Base-by-base conservation (phyloP, 2,329 filamentous ascomycete species). In the Mycocentrospora acerina region DNA sequence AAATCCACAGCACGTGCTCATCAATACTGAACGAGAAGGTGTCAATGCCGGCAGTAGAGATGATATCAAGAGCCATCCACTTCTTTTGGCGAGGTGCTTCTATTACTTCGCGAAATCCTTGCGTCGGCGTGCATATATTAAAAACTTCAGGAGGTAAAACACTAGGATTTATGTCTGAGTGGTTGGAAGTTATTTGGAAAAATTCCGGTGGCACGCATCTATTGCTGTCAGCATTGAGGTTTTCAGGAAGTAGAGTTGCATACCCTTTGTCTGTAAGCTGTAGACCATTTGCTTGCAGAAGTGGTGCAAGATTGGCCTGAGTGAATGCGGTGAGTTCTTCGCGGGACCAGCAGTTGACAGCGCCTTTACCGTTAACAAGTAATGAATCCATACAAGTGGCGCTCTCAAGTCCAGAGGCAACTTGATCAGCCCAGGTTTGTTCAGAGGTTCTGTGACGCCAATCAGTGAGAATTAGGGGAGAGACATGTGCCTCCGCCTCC, bases 341-440 rank as follows among this genome's bases (percentile, higher is more conserved):
- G 5, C 66, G 61, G 0, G 70, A 57, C 27, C 76, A 67, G 53
- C 81, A 83, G 32, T 74, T 63, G 0, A 80, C 74, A 1, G 70
- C 68, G 3, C 80, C 80, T 48, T 81, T 79, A 16, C 82, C 82
- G 40, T 85, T 84, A 35, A 85, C 70, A 9, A 85, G 62, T 12
- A 85, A 66, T 0, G 79, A 75, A 52, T 83, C 81, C 45, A 79
- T 78, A 64, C 82, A 85, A 9, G 53, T 35, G 0, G 72, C 68
- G 15, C 70, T 69, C 37, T 80, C 76, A 7, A 79, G 62, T 4
- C 70, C 70, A 1, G 75, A 65, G 1, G 60, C 67, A 0, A 68
- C 24, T 3, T 74, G 70, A 12, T 76, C 67, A 4, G 75, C 66
- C 64, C 64, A 70, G 25, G 70, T 68, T 26, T 77, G 62, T 3